Base-by-base conservation (phyloP, 768 basidiomycete genomes). In the Boletus speciosus region DNA sequence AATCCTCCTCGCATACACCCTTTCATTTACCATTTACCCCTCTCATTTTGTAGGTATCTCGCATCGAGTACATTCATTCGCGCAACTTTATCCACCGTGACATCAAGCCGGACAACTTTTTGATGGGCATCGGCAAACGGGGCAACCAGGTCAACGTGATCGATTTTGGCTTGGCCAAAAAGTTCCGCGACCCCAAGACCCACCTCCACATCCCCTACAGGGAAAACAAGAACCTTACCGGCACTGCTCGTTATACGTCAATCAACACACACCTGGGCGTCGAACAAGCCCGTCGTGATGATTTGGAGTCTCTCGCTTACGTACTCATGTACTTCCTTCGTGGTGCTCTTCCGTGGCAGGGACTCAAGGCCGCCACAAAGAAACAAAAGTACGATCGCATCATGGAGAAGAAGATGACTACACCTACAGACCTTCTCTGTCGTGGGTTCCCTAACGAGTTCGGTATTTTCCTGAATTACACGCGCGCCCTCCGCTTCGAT, bases 341-440 rank as follows among this genome's bases (percentile, higher is more conserved):
- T 60, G 97, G 96, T 46, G 88, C 93, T 52, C 84, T 99, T 41
- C 96, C 96, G 32, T 99, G 96, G 96, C 97, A 99, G 74, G 97
- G 97, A 55, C 84, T 99, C 70, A 99, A 99, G 79, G 97, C 97
- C 56, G 96, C 96, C 38, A 99, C 97, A 55, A 99, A 99, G 92
- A 99, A 99, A 84, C 97, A 99, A 81, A 99, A 99, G 79, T 98
- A 98, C 74, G 97, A 98, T 75, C 88, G 97, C 56, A 99, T 99
- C 78, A 99, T 99, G 97, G 97, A 99, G 78, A 99, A 99, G 85
- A 99, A 99, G 85, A 98, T 99, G 94, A 98, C 97, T 36, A 97
- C 94, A 0, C 92, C 94, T 14, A 95, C 92, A 47, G 94, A 98
- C 71, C 80, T 96, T 54, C 85, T 99, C 29, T 98, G 96, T 79